These are phyloP conservation scores for Melanomma pulvis-pyrius DNA, from an alignment of 495 filamentous ascomycete species.

Conservation along the genomic window DNA sequence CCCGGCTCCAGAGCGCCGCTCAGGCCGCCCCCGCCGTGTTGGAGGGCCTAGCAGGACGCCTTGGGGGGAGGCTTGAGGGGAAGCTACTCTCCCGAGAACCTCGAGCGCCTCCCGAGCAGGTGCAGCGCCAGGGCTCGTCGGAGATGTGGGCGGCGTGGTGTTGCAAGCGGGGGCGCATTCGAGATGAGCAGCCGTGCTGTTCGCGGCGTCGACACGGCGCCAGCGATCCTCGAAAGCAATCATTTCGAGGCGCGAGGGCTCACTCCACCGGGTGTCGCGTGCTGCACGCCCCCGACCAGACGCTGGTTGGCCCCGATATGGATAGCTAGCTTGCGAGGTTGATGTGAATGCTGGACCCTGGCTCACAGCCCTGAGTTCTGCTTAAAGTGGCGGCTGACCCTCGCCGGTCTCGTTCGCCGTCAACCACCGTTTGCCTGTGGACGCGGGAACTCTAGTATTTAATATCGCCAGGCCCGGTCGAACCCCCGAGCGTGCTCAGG, in stretches of 20 bases:
- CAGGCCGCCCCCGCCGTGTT: background rate
- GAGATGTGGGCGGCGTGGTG: background rate
- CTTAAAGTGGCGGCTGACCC: slow-evolving; percentile 25
- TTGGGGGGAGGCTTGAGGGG: background rate
- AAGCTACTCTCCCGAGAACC: background rate
- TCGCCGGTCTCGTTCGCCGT: background rate
- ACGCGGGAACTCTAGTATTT: slow-evolving; percentile 5
- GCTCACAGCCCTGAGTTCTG: slow-evolving; percentile 1
- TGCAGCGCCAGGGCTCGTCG: slow-evolving; percentile 7
- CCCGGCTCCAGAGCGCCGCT: background rate
- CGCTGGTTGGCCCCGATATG: background rate
- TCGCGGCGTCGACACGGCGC: slow-evolving; percentile 11
- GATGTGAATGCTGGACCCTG: slow-evolving; percentile 14
- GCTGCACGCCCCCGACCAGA: slow-evolving; percentile 5
- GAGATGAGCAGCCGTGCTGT: background rate
- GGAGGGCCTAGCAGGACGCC: background rate
- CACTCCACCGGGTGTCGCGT: slow-evolving; percentile 27
- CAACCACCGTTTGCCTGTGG: background rate
- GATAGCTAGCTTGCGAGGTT: slow-evolving; percentile 9
- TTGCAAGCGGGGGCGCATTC: slow-evolving; percentile 8
- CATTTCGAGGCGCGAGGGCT: slow-evolving; percentile 9
- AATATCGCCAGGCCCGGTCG: slow-evolving; percentile 1
- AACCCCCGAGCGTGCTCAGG: background rate
- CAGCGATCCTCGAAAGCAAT: background rate
- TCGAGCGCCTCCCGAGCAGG: slow-evolving; percentile 23